A percentile compares a stretch with the other conserved stretches of the same genome.
phyloP scores from a whole-genome alignment of 176 grass and related monocot species.

The Rhynchospora pubera region DNA sequence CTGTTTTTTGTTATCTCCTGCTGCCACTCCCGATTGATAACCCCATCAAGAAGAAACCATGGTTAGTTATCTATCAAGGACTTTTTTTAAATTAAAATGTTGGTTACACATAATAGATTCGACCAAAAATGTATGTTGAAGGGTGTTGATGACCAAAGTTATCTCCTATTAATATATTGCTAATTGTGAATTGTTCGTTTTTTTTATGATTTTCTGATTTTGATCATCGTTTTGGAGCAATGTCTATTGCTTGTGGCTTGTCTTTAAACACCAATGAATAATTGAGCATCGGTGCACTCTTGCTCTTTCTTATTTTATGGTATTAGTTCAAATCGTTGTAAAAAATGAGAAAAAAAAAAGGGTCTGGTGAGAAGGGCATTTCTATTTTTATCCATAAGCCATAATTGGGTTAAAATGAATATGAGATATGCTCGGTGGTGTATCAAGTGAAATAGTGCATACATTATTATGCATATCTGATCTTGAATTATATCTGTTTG shows the following conservation, averaged over 20 bases:
- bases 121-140: background rate
- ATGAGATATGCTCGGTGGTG: background rate
- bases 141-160: background rate
- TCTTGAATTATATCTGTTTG: background rate
- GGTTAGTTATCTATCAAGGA: background rate
- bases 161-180: too few species aligned
- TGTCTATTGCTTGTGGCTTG: background rate
- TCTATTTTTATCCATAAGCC: background rate
- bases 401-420: background rate
- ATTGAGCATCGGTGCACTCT: background rate
- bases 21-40: background rate
- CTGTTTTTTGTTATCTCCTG: background rate
- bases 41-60: conserved; percentile 3
- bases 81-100: background rate
- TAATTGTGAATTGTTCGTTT: background rate
- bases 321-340: background rate
- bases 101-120: background rate
- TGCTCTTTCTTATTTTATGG: too few species aligned
- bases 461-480: background rate
- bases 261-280: background rate
- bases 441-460: background rate
- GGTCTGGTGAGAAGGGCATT: background rate
- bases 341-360: background rate
- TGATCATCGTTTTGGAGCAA: background rate
- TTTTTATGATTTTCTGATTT: background rate